Conservation (phyloP, 371 early-diverging fungal species). For the Mortierella polycephala region DNA sequence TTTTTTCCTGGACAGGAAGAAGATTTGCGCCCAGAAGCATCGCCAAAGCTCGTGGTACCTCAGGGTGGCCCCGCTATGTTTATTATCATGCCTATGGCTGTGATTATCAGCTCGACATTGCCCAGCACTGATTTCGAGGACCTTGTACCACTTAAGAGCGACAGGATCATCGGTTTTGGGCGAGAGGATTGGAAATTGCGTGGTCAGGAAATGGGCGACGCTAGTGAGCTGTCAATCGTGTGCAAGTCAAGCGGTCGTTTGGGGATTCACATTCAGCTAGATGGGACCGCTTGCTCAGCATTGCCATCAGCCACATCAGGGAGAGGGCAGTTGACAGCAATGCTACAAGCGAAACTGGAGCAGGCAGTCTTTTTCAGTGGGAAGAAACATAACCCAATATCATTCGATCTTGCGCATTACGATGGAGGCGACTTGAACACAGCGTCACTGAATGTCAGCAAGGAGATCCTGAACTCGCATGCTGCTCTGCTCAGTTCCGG, state of each 20-base stretch:
- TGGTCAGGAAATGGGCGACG: conserved; percentile 18
- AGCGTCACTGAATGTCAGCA: conserved; percentile 42
- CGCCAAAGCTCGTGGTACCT: conserved; percentile 39
- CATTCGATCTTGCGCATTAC: conserved; percentile 44
- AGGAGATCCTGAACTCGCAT: conserved; percentile 38
- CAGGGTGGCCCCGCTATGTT: conserved; percentile 46
- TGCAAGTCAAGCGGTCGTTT: conserved; percentile 43
- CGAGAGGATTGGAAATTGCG: conserved; percentile 46
- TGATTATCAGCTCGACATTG: conserved; percentile 34
- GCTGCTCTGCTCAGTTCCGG: conserved; percentile 21
- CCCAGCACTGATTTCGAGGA: conserved; percentile 40
- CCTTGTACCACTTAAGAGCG: conserved; percentile 36
- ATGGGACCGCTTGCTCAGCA: conserved; percentile 1
- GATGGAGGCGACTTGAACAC: conserved; percentile 40
- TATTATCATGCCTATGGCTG: conserved; percentile 38
- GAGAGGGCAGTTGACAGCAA: conserved; percentile 20
- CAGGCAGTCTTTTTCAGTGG: conserved; percentile 47
- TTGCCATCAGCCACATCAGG: conserved; percentile 4
- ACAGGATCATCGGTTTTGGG: conserved; percentile 45
- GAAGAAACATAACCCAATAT: conserved; percentile 40
- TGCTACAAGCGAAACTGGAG: conserved; percentile 45
- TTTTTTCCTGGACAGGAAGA: conserved; percentile 26
- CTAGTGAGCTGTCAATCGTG: conserved; percentile 36
- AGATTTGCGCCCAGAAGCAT: conserved; percentile 40
- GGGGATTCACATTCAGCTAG: conserved; percentile 38